Base-by-base conservation (phyloP, 148 eudicot species). In the Silene latifolia region DNA sequence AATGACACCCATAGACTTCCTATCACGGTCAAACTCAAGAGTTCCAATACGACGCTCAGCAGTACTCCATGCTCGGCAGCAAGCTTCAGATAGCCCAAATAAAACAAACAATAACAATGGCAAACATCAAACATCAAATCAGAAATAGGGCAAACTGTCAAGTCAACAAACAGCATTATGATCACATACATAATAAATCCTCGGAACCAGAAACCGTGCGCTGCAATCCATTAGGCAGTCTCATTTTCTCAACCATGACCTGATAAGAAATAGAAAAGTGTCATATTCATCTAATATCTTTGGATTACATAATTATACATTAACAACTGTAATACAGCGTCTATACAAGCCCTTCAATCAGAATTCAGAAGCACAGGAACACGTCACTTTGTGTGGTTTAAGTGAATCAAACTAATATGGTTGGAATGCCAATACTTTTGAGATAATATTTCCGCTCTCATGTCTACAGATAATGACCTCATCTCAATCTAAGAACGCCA, bases 161-260 rank as follows among this genome's bases (percentile, higher is more conserved):
- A 76, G 15, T 56, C 21, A 4, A 39, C 4, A 73, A 8, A 7
- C 67, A 35, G 56, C 58, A 67, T 53, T 44, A 56, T 8, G 0
- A 54, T 1, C 46, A 59, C 56, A 58, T 82, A 90, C 94, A 20
- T 58, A 87, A 77, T 44, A 80, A 69, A 69, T 82, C 87, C 75
- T 67, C 83, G 69, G 81, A 72, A 64, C 66, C 72, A 10, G 79
- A 80, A 69, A 85, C 66, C 71, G 63, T 77, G 69, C 65, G 84
- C 25, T 79, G 80, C 69, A 84, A 71, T 51, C 88, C 87, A 75
- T 76, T 81, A 7, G 92, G 95, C 65, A 88, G 82, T 23, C 90
- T 89, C 95, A 90, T 90, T 78, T 90, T 90, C 86, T 90, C 95
- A 39, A 83, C 95, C 86, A 90, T 77, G 75, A 89, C 90, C 93